phyloP scores from a whole-genome alignment of 768 basidiomycete genomes.

The Panaeolus cyanescens region DNA sequence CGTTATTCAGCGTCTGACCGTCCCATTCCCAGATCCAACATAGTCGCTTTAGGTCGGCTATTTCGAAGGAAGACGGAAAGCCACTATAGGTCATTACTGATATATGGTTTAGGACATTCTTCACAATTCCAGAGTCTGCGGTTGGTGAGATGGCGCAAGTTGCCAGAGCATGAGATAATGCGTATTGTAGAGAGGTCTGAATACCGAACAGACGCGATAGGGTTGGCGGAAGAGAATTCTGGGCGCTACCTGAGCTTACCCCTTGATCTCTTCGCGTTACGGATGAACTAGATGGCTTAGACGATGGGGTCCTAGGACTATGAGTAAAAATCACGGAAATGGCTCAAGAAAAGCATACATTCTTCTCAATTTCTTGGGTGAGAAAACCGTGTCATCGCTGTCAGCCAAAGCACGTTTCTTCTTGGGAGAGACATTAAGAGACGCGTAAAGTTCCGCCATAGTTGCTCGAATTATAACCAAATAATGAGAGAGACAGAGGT shows the following conservation, averaged over 20 bases:
- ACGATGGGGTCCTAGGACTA: too few relatives aligned
- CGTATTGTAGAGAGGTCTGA: constrained; percentile 76
- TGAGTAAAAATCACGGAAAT: not conserved
- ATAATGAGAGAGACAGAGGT: constrained; percentile 15
- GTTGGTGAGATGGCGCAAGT: constrained; percentile 79
- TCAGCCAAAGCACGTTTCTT: constrained; percentile 64
- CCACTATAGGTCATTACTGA: constrained; percentile 72
- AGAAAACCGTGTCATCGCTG: constrained; percentile 57
- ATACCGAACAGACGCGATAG: constrained; percentile 63
- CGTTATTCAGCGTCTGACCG: constrained; percentile 35
- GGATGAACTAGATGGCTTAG: not conserved
- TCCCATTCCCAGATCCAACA: constrained; percentile 96
- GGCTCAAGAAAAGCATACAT: constrained; percentile 41
- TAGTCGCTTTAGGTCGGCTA: constrained; percentile 72
- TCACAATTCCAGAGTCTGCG: constrained; percentile 72
- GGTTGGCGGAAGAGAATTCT: constrained; percentile 49
- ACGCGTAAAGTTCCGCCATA: constrained; percentile 65
- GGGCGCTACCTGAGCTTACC: constrained; percentile 9
- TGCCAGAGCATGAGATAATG: constrained; percentile 83
- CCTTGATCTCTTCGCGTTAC: constrained; percentile 31
- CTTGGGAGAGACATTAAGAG: constrained; percentile 64
- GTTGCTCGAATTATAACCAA: constrained; percentile 4
- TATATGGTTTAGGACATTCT: constrained; percentile 78
- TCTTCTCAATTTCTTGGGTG: constrained; percentile 70
- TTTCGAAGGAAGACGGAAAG: constrained; percentile 59